Evolutionary conservation across 2,329 filamentous ascomycete genomes (phyloP), one percentile per base, ranked within the genome.

Genomic region (Talaromyces sp.): DNA sequence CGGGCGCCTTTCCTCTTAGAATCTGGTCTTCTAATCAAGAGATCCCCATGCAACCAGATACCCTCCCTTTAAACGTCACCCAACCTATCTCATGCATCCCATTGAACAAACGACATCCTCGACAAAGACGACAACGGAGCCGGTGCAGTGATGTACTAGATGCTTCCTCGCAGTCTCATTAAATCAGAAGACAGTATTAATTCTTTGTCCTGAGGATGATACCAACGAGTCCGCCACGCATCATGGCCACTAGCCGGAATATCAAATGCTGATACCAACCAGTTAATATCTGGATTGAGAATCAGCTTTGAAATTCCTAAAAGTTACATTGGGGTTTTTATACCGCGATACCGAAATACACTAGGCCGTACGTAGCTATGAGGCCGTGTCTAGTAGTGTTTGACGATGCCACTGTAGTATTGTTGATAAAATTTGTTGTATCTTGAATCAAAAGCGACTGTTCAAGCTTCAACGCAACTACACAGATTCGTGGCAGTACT

Each of bases 381-480:
- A 65, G 63, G 17, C 63, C 63, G 13, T 59, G 60, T 19, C 56
- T 58, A 19, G 58, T 61, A 27, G 38, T 59, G 15, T 67, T 60
- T 19, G 63, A 29, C n/a, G 38, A 65, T 59, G 17, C 27, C 29
- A n/a, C 63, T 34, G 25, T 51, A 43, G 61, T 64, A 38, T 29
- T 29, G 29, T 31, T 25, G 40, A 72, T 58, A 47, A 54, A 71
- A 25, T 67, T 66, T 22, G 71, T 67, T 6, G 68, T 68, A n/a
- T 64, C 56, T 47, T 69, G 66, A 29, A 71, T 64, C 27, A 72
- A 58, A 45, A 72, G 72, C 27, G 71, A 69, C 47, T 72, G 71
- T 13, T 68, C 64, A 60, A 70, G 70, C 34, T 62, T 69, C 36
- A 67, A 65, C 5, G 51, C 70, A 34, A 65, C 67, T 6, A 70